A percentile compares a stretch with the other conserved stretches of the same genome.
phyloP scores from a whole-genome alignment of 2,329 filamentous ascomycete species.

The Teratosphaeria nubilosa region DNA sequence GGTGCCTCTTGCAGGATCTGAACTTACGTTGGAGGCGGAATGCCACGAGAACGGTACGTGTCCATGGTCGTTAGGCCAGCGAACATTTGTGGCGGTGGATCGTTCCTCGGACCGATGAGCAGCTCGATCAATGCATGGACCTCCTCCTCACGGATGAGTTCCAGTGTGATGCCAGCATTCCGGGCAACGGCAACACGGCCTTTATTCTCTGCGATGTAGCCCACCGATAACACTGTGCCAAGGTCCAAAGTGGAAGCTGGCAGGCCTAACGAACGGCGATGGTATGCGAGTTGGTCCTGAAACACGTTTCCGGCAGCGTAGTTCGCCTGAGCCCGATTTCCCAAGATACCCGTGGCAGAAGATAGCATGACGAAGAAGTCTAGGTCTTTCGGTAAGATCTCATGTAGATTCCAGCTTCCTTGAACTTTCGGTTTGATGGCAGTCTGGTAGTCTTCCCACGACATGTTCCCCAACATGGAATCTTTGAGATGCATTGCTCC shows the following conservation, averaged over 20 bases:
- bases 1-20: neutral
- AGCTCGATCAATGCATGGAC: constrained; percentile 2
- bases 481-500: constrained; percentile 23
- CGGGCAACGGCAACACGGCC: neutral
- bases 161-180: neutral
- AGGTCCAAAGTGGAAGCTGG: constrained; percentile 17
- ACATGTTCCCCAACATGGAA: constrained; percentile 11
- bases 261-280: constrained; percentile 14
- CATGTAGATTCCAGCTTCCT: constrained; percentile 17
- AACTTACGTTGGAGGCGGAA: neutral
- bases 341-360: constrained; percentile 10
- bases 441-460: constrained; percentile 8
- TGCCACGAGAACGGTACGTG: neutral
- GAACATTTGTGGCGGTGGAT: constrained; percentile 1
- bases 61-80: constrained; percentile 1
- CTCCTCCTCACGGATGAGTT: constrained; percentile 2
- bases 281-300: constrained; percentile 13
- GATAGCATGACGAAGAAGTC: constrained; percentile 23
- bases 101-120: neutral
- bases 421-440: constrained; percentile 14
- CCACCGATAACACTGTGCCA: constrained; percentile 20
- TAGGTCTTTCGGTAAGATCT: constrained; percentile 6
- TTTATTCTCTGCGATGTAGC: constrained; percentile 13
- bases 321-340: constrained; percentile 12
- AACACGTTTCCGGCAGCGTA: constrained; percentile 16